These are phyloP conservation scores for Nymphaea colorata DNA, from an alignment of 164 flowering plant genomes.

Conservation along the genomic window DNA sequence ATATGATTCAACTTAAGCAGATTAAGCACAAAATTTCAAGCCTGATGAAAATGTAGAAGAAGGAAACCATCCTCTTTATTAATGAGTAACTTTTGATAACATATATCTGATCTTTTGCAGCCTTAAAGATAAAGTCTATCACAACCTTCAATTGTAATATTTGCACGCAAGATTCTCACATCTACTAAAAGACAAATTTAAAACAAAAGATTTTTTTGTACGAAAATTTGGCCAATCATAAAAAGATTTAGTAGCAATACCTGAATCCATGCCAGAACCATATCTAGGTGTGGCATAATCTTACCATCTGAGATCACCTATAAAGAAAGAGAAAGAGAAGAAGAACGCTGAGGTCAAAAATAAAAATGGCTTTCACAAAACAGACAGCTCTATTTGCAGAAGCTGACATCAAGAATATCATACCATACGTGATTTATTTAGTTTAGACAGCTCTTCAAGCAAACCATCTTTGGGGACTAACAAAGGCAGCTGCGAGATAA, in stretches of 20 bases:
- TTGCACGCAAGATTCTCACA: too few species aligned
- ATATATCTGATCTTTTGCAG: too few species aligned
- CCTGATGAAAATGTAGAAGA: too few species aligned
- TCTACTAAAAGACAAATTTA: too few species aligned
- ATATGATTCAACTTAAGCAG: too few species aligned
- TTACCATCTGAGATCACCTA: conserved; percentile 24
- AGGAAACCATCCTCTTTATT: too few species aligned
- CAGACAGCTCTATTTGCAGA: background rate
- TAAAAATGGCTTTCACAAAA: background rate
- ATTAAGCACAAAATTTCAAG: too few species aligned
- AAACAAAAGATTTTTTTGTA: too few species aligned
- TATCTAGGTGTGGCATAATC: conserved; percentile 28
- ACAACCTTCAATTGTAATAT: too few species aligned
- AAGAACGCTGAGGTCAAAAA: background rate
- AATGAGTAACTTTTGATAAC: too few species aligned
- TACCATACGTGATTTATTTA: conserved; percentile 40
- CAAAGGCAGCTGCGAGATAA: conserved; percentile 58
- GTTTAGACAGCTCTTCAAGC: conserved; percentile 47
- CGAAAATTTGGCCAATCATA: too few species aligned
- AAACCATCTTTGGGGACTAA: conserved; percentile 39
- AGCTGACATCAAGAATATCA: conserved; percentile 3
- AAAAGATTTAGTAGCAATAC: conserved; percentile 17
- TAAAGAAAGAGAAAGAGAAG: background rate
- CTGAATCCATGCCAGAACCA: conserved; percentile 80
- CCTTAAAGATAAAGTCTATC: too few species aligned